phyloP scores from a whole-genome alignment of 2,329 filamentous ascomycete genomes.

The Alternaria tenuissima region DNA sequence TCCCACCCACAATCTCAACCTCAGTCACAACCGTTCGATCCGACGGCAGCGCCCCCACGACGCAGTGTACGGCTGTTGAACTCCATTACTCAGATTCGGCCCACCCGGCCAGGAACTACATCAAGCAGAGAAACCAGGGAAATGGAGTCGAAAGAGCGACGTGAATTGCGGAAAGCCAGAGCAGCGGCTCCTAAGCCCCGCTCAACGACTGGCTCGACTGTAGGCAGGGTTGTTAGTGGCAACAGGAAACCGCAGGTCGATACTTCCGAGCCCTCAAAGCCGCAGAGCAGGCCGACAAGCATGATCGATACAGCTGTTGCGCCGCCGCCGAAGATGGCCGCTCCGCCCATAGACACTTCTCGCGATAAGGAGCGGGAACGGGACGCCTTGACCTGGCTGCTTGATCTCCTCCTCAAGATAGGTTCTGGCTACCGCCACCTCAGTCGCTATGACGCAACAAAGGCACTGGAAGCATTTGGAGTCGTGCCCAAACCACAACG shows the following conservation, averaged over 20 bases:
- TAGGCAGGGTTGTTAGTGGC: conserved; percentile 87
- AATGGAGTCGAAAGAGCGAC: conserved; percentile 66
- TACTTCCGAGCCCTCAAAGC: conserved; percentile 74
- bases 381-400: conserved; percentile 77
- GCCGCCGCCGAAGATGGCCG: conserved; percentile 48
- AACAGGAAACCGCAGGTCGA: conserved; percentile 79
- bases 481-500: conserved; percentile 77
- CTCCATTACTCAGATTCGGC: conserved; percentile 66
- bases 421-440: conserved; percentile 81
- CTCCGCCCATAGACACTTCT: conserved; percentile 62
- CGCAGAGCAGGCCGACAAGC: conserved; percentile 55
- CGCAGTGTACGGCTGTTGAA: conserved; percentile 56
- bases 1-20: conserved; percentile 26
- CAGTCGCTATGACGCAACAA: conserved; percentile 78
- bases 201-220: conserved; percentile 70
- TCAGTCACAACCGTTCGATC: conserved; percentile 41
- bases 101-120: conserved; percentile 69
- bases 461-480: conserved; percentile 78
- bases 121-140: conserved; percentile 58
- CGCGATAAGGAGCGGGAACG: conserved; percentile 80
- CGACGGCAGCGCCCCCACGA: conserved; percentile 54
- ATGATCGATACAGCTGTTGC: conserved; percentile 34
- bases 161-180: conserved; percentile 85
- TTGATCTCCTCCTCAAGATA: conserved; percentile 83
- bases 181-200: conserved; percentile 75